phyloP scores from a whole-genome alignment of 2,329 filamentous ascomycete genomes.

The Fusarium continuum region DNA sequence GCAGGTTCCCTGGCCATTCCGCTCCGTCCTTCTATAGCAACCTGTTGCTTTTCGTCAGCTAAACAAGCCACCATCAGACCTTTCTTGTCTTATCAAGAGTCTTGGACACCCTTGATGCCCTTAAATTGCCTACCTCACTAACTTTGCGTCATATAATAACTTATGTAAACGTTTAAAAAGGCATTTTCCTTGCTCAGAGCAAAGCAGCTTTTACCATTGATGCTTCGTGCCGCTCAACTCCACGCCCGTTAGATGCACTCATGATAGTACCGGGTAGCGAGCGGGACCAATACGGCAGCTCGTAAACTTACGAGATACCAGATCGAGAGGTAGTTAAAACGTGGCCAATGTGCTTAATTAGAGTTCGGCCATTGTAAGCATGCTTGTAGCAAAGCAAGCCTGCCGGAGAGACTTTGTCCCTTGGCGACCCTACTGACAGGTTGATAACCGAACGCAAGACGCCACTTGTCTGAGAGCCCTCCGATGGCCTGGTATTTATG shows the following conservation, averaged over 20 bases:
- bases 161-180: background rate
- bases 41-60: background rate
- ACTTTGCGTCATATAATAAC: background rate
- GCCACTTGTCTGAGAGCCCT: constrained; percentile 23
- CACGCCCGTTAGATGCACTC: constrained; percentile 3
- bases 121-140: background rate
- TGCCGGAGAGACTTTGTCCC: constrained; percentile 2
- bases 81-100: background rate
- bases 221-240: background rate
- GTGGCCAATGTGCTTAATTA: constrained; percentile 15
- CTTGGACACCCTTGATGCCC: background rate
- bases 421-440: constrained; percentile 21
- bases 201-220: background rate
- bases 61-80: background rate
- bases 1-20: background rate
- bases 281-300: background rate
- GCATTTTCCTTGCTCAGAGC: background rate
- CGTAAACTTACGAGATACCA: background rate
- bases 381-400: background rate
- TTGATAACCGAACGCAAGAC: constrained; percentile 37
- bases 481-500: background rate
- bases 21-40: constrained; percentile 4
- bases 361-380: constrained; percentile 15
- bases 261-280: background rate
- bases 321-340: background rate